A percentile compares a stretch with the other conserved stretches of the same genome.
Conservation (phyloP, 2,329 filamentous ascomycete species). For the Fusarium pseudonygamai region DNA sequence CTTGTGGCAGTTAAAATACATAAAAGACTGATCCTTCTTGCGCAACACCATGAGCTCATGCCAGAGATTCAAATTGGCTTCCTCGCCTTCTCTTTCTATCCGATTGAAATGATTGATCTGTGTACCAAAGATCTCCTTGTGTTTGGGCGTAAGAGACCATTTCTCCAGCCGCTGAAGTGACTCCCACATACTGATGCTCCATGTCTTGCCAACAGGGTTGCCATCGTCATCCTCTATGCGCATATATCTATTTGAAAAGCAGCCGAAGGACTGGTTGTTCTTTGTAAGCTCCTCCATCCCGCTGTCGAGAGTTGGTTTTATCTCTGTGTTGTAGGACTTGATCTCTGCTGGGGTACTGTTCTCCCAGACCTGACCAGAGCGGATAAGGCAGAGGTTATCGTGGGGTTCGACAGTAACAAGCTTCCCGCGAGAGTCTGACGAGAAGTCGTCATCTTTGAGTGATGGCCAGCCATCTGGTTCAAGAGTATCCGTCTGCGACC, state of each 20-base stretch:
- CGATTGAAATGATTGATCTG: neutral
- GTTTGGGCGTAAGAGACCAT: neutral
- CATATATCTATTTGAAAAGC: neutral
- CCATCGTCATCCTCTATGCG: neutral
- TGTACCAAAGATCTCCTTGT: neutral
- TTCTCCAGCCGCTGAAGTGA: neutral
- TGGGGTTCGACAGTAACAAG: accelerated
- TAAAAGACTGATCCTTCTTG: accelerated
- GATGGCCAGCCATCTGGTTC: neutral
- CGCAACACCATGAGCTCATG: neutral
- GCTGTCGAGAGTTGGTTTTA: neutral
- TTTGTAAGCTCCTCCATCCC: accelerated
- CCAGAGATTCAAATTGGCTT: accelerated
- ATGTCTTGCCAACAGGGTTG: accelerated
- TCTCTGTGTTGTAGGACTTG: neutral
- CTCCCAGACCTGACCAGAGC: neutral
- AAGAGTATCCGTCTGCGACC: neutral
- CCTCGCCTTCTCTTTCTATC: neutral
- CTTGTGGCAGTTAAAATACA: accelerated
- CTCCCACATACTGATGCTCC: neutral
- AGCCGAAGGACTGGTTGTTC: accelerated
- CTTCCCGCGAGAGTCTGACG: too few relatives aligned
- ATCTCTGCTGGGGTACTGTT: neutral
- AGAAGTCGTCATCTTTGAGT: too few relatives aligned
- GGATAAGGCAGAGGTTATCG: neutral